These are phyloP conservation scores for Sphagnum fallax DNA, from an alignment of 228 moss, liverwort and hornwort species.

Conservation along the genomic window DNA sequence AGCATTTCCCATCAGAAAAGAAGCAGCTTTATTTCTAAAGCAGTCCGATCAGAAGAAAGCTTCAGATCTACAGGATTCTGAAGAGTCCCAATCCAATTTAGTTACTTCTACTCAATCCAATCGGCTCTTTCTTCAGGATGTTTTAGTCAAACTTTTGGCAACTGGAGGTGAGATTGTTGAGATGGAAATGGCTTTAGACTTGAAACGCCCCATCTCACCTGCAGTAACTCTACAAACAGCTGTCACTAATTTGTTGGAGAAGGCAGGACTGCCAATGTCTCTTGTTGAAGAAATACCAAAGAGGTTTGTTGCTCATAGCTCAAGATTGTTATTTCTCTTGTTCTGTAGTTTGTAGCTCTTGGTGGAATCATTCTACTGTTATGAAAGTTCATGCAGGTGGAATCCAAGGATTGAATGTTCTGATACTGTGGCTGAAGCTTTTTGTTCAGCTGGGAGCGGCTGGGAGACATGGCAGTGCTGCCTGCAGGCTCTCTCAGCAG, in stretches of 20 bases:
- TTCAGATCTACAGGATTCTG: not conserved
- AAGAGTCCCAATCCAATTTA: not conserved
- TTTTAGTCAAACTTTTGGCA: slow-evolving; percentile 29
- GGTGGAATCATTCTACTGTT: too few species aligned
- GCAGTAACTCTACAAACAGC: slow-evolving; percentile 27
- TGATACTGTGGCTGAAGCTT: too few species aligned
- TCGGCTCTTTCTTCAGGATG: slow-evolving; percentile 9
- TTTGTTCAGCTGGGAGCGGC: slow-evolving; percentile 80
- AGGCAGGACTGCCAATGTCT: slow-evolving; percentile 26
- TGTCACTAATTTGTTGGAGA: slow-evolving; percentile 40
- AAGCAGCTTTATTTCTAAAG: slow-evolving; percentile 34
- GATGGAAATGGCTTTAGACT: slow-evolving; percentile 34
- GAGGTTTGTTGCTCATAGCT: slow-evolving; percentile 25
- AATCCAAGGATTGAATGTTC: too few species aligned
- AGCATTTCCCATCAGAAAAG: slow-evolving; percentile 60
- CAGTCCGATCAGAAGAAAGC: slow-evolving; percentile 2
- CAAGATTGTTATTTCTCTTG: not conserved
- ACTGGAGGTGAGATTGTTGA: slow-evolving; percentile 45
- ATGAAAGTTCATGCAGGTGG: too few species aligned
- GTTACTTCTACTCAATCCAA: slow-evolving; percentile 6
- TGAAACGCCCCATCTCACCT: slow-evolving; percentile 43
- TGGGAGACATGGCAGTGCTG: slow-evolving; percentile 80
- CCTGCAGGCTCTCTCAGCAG: slow-evolving; percentile 65
- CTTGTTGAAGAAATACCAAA: slow-evolving; percentile 71
- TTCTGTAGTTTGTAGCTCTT: not conserved